These are phyloP conservation scores for Hagleromyces aurorensis DNA, from an alignment of 805 yeast genomes.

Conservation along the genomic window DNA sequence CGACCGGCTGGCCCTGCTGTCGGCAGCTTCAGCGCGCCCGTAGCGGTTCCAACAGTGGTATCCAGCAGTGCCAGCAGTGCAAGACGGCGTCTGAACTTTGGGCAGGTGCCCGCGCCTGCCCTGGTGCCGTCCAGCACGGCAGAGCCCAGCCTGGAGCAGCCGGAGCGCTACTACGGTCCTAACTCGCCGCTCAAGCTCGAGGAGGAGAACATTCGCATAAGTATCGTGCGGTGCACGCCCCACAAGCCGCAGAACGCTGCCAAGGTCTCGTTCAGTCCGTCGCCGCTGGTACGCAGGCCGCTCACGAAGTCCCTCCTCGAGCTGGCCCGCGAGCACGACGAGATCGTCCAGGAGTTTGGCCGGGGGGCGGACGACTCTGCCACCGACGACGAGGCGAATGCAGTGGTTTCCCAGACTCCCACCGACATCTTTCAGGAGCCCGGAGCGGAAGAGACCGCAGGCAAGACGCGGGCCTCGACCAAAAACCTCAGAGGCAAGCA, in stretches of 20 bases:
- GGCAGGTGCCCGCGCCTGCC: slow-evolving; percentile 7
- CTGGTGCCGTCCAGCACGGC: too few relatives aligned
- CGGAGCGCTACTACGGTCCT: slow-evolving; percentile 29
- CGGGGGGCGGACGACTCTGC: slow-evolving; percentile 15
- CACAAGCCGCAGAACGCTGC: slow-evolving; percentile 3
- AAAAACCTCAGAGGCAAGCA: too few relatives aligned
- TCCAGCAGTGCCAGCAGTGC: slow-evolving; percentile 3
- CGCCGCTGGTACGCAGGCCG: slow-evolving; percentile 26
- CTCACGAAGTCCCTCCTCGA: slow-evolving; percentile 20
- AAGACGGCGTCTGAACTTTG: slow-evolving; percentile 16
- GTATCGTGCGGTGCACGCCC: slow-evolving; percentile 19
- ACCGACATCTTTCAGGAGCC: slow-evolving; percentile 5
- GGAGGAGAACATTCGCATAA: slow-evolving; percentile 31
- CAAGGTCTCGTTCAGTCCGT: slow-evolving; percentile 17
- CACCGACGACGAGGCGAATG: slow-evolving; percentile 8
- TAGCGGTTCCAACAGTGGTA: not conserved
- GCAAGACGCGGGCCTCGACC: slow-evolving; percentile 3
- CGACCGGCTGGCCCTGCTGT: not conserved
- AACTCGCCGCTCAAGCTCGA: slow-evolving; percentile 27
- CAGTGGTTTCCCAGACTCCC: slow-evolving; percentile 2
- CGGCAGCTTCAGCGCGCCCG: slow-evolving; percentile 3
- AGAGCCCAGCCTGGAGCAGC: too few relatives aligned
- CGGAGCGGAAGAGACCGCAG: slow-evolving; percentile 5
- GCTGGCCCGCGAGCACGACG: slow-evolving; percentile 28
- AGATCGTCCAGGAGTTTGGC: slow-evolving; percentile 18